Evolutionary conservation across 2,329 filamentous ascomycete species (phyloP), one percentile per base, ranked within the genome.

Genomic region (Aspergillus tanneri): DNA sequence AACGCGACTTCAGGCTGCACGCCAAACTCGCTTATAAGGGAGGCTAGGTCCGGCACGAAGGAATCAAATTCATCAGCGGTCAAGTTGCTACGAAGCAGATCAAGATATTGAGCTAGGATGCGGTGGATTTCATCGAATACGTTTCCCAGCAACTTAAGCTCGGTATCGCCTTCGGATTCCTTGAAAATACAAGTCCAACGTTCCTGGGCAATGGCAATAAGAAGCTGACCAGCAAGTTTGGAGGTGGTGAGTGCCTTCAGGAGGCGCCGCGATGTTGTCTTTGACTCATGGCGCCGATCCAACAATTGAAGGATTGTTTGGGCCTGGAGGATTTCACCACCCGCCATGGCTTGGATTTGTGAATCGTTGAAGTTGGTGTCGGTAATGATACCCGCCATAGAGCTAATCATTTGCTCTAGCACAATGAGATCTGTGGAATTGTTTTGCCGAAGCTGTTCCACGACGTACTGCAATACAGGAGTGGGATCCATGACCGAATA

Each of bases 371-470:
- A 92, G 62, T 91, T 89, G 43, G 85, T 81, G 51, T 92, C 86
- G 3, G 91, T 85, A 10, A 92, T 85, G 50, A 99, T 91, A 37
- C 95, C 95, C 14, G 89, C 90, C 93, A 99, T 97, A 2, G 88
- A 88, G 27, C 84, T 84, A 43, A 97, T 87, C 51, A 99, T 81
- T 63, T 97, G 90, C 64, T 93, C 88, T 34, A 99, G 75, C 51
- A 99, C 88, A 54, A 96, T 89, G 25, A 99, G 77, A 66, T 97
- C 91, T 8, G 88, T 95, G 0, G 90, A 87, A 58, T 95, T 95
- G 54, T 91, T 87, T 41, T 80, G 80, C 41, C 84, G 81, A 4
- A 99, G 80, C 65, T 96, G 90, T 52, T 89, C 80, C 38, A 89
- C 86, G 55, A 97, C 88, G 65, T 96, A 97, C 67, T 91, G 88